phyloP scores from a whole-genome alignment of 306 rosid species.

The Geum urbanum region DNA sequence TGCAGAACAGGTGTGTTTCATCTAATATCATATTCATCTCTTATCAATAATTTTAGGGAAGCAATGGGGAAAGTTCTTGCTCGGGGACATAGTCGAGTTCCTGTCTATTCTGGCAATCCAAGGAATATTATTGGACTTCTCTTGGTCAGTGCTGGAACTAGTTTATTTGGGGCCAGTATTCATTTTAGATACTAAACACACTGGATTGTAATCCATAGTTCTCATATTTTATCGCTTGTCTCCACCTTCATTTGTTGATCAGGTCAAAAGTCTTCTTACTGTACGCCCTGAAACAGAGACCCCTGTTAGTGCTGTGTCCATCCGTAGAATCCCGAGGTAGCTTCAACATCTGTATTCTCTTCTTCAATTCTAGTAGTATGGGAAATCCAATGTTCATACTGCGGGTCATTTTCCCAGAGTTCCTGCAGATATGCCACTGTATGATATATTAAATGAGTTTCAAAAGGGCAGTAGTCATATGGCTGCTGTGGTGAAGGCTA shows the following conservation, averaged over 20 bases:
- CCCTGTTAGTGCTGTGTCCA: constrained; percentile 89
- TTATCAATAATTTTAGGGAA: constrained; percentile 54
- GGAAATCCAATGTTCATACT: constrained; percentile 22
- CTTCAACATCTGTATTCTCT: constrained; percentile 20
- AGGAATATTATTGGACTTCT: constrained; percentile 90
- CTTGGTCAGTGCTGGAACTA: constrained; percentile 45
- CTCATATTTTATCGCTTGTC: constrained; percentile 13
- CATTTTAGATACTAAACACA: neutral
- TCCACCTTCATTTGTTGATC: constrained; percentile 21
- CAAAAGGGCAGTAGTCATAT: constrained; percentile 98
- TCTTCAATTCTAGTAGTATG: constrained; percentile 13
- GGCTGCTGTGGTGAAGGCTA: constrained; percentile 91
- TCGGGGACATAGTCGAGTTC: constrained; percentile 97
- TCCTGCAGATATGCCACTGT: constrained; percentile 96
- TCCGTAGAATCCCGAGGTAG: constrained; percentile 91
- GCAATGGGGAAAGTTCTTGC: constrained; percentile 98
- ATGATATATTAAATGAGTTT: constrained; percentile 93
- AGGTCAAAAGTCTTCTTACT: constrained; percentile 95
- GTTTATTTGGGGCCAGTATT: constrained; percentile 11
- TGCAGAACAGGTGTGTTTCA: neutral
- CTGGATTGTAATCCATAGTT: neutral
- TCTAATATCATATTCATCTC: neutral
- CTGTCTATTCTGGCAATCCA: constrained; percentile 89
- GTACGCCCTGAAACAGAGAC: constrained; percentile 98
- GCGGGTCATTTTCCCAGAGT: constrained; percentile 53